These are phyloP conservation scores for Punctularia strigosozonata DNA, from an alignment of 768 basidiomycete genomes.

Conservation along the genomic window DNA sequence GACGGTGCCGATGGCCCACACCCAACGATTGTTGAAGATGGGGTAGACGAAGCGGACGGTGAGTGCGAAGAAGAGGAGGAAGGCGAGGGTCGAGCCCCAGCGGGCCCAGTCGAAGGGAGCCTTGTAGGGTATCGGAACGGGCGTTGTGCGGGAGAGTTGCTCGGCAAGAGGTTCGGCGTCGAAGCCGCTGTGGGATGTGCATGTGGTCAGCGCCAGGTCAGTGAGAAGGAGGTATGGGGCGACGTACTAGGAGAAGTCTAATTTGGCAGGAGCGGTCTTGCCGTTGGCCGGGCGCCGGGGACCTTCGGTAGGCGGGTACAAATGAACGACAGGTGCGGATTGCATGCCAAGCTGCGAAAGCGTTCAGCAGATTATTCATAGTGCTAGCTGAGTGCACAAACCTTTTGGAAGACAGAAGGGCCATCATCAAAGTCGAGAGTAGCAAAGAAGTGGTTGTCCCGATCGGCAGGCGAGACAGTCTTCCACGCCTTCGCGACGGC, in stretches of 20 bases:
- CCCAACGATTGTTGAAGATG: constrained; percentile 61
- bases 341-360: constrained; percentile 72
- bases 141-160: constrained; percentile 63
- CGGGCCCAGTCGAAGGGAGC: constrained; percentile 67
- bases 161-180: constrained; percentile 66
- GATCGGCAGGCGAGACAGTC: constrained; percentile 40
- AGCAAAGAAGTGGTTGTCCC: constrained; percentile 85
- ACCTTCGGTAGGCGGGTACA: constrained; percentile 65
- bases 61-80: constrained; percentile 35
- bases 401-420: constrained; percentile 70
- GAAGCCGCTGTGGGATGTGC: constrained; percentile 52
- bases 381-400: constrained; percentile 15
- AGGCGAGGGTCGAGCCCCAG: constrained; percentile 32
- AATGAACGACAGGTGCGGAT: constrained; percentile 76
- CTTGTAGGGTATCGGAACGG: constrained; percentile 71
- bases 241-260: constrained; percentile 67
- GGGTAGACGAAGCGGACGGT: constrained; percentile 50
- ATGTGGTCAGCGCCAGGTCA: background rate
- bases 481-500: constrained; percentile 80
- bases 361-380: no score
- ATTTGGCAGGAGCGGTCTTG: constrained; percentile 46
- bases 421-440: constrained; percentile 80
- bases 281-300: constrained; percentile 48
- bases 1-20: constrained; percentile 57
- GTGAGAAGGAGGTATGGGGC: background rate